Evolutionary conservation across 768 basidiomycete genomes (phyloP), one percentile per base, ranked within the genome.

Genomic region (Solioccasus polychromus): DNA sequence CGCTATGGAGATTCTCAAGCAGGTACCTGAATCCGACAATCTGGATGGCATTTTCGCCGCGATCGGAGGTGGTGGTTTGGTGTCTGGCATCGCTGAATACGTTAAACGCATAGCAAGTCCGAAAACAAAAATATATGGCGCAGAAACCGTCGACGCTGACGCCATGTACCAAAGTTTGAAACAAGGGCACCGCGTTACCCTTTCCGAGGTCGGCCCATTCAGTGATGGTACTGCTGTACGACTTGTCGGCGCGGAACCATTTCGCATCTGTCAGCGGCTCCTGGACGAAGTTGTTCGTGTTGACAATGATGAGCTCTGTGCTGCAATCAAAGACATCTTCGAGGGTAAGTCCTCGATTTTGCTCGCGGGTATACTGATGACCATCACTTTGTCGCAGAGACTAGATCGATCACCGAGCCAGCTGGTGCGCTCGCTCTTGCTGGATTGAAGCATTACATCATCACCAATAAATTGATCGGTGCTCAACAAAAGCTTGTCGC

Each of bases 311-410:
- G 95, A 95, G 64, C 83, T 99, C 35, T 99, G 96, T 62, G 96
- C 96, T 7, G 93, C 93, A 5, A 97, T 98, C 71, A 98, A 98
- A 69, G 96, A 99, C 59, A 87, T 98, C 24, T 99, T 98, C 59
- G 93, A 98, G 72, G 95, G 95, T 91, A 50, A 47, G 72, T 50
- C 7, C 31, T 39, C 19, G 22, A 19, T 17, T 6, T 34, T 15
- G 2, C 22, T 19, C 22, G 30, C 17, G 17, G n/a, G n/a, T n/a
- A n/a, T n/a, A n/a, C n/a, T n/a, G n/a, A n/a, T n/a, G n/a, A n/a
- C n/a, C n/a, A n/a, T n/a, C n/a, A 35, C 8, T 23, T 49, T 18
- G 25, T 50, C 46, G 11, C 44, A 47, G 96, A 98, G 63, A 97
- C 95, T 0, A 83, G 96, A 28, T 94, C 93, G 9, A 81, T 99